Conservation (phyloP, 208 protist species). For the Novymonas esmeraldas region DNA sequence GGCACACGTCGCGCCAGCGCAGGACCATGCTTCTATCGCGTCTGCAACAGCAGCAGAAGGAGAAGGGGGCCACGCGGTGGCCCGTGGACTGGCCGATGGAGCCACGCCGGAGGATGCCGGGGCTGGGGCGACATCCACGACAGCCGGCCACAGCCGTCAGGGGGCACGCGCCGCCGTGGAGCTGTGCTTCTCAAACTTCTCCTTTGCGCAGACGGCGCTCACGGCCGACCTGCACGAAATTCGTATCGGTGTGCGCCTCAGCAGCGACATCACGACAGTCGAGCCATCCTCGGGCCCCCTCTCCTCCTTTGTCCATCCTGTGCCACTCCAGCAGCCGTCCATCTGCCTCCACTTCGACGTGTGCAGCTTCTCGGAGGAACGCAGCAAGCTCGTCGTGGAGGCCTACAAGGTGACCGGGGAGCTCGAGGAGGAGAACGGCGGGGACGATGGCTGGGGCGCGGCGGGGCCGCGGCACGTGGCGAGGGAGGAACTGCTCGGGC, state of each 20-base stretch:
- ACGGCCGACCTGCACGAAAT: constrained; percentile 72
- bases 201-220: constrained; percentile 62
- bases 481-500: constrained; percentile 71
- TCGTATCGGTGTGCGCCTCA: constrained; percentile 73
- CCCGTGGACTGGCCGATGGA: neutral
- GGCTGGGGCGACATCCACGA: neutral
- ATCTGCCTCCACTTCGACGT: constrained; percentile 81
- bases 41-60: constrained; percentile 1
- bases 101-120: neutral
- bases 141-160: neutral
- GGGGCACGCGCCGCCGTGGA: constrained; percentile 40
- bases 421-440: constrained; percentile 20
- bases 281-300: constrained; percentile 68
- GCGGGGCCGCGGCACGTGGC: constrained; percentile 54
- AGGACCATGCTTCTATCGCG: neutral
- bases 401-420: constrained; percentile 67
- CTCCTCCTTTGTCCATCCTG: constrained; percentile 84
- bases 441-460: constrained; percentile 14
- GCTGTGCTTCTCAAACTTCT: constrained; percentile 64
- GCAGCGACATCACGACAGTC: constrained; percentile 76
- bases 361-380: constrained; percentile 62
- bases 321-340: constrained; percentile 58
- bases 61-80: neutral
- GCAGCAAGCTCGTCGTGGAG: constrained; percentile 76
- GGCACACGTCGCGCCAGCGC: too few relatives aligned